Base-by-base conservation (phyloP, 2,329 filamentous ascomycete genomes). In the Epichloe glyceriae region DNA sequence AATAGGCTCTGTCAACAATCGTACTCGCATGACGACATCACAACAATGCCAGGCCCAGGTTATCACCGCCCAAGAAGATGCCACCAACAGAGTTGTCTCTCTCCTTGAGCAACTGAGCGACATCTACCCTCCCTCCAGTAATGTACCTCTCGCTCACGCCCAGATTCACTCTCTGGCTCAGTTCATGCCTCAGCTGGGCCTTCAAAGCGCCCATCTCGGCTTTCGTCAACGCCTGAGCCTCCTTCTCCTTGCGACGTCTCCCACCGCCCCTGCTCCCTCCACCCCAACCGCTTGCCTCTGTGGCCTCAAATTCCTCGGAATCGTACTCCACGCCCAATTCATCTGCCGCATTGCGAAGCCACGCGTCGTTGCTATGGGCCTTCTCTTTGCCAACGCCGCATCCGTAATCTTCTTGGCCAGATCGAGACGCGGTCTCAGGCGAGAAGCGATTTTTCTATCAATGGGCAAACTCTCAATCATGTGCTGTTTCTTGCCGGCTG, bases 311-410 rank as follows among this genome's bases (percentile, higher is more conserved):
- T 44, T 94, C 88, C 37, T 95, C 89, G 53, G 82, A 86, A 62
- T 97, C 89, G 63, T 95, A 95, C 49, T 96, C 91, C 0, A 97
- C 87, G 1, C 93, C 93, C 0, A 98, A 74, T 56, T 97, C 91
- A 52, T 96, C 89, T 0, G 93, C 93, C 0, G 89, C 90, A 46
- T 79, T 80, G 42, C 81, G 80, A 59, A 97, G 73, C 82, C 90
- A 93, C 51, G 88, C 81, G 57, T 95, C 87, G 58, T 95, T 87
- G 60, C 85, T 85, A 50, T 80, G 80, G 10, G 84, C 81, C 68
- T 91, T 95, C 63, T 94, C 88, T 69, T 95, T 95, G 90, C 91
- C 8, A 93, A 78, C 1, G 75, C 74, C 1, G 86, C 79, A 60
- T 97, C 91, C 0, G 89, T 85, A 14, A 98, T 83, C 62, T 83